phyloP scores from a whole-genome alignment of 2,329 filamentous ascomycete genomes.

The Exophiala alcalophila region DNA sequence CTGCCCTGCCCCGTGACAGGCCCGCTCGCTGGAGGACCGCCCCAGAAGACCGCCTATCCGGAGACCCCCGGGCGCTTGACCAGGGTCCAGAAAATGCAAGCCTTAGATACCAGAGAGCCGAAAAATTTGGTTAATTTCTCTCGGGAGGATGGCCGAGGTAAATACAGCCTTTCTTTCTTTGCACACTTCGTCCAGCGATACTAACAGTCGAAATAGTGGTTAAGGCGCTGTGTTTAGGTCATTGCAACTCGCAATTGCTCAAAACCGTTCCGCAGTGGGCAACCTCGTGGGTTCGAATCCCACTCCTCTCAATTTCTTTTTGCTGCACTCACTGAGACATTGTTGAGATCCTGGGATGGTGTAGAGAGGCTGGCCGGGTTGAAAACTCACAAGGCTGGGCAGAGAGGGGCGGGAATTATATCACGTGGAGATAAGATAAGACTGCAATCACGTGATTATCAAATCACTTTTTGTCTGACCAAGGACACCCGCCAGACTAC shows the following conservation, averaged over 20 bases:
- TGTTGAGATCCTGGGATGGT: background rate
- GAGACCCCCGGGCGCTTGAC: too few relatives aligned
- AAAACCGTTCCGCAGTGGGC: constrained; percentile 29
- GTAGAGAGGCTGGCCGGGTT: too few relatives aligned
- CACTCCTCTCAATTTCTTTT: constrained; percentile 27
- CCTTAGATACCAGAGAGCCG: background rate
- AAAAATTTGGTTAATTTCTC: constrained; percentile 11
- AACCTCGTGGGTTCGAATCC: constrained; percentile 32
- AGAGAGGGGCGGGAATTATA: too few relatives aligned
- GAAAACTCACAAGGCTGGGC: too few relatives aligned
- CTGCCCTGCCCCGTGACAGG: background rate
- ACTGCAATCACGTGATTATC: too few relatives aligned
- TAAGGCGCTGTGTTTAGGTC: constrained; percentile 34
- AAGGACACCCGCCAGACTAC: too few relatives aligned
- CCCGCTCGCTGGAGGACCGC: too few relatives aligned
- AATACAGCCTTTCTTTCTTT: constrained; percentile 4
- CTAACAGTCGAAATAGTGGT: constrained; percentile 21
- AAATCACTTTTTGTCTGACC: too few relatives aligned
- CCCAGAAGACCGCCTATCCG: too few relatives aligned
- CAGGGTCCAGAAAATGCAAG: background rate
- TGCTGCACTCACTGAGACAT: background rate
- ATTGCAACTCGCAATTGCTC: constrained; percentile 1
- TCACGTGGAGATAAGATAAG: too few relatives aligned
- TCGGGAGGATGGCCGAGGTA: constrained; percentile 22
- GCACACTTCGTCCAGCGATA: background rate